Base-by-base conservation (phyloP, 2,329 filamentous ascomycete species). In the Plenodomus tracheiphilus region DNA sequence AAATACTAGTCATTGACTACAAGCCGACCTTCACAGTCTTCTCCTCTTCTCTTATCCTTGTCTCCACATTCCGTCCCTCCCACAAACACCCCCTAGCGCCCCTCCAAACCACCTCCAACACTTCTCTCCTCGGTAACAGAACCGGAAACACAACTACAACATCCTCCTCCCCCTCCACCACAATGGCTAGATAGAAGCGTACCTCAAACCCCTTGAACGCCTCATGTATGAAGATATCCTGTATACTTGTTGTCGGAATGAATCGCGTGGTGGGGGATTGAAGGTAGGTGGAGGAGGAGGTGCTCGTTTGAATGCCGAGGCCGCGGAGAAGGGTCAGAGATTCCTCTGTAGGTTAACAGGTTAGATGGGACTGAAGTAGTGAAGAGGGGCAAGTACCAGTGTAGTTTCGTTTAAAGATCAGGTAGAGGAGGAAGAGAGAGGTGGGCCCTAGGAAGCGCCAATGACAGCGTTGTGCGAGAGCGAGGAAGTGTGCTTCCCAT, bases 131-230 rank as follows among this genome's bases (percentile, higher is more conserved):
- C 0, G 94, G 94, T 53, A 97, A 69, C 57, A 96, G 73, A 47
- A 81, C 80, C 77, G 93, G 93, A 70, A 99, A 99, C 2, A 97
- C 91, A n/a, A 99, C 93, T 0, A 97, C 89, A 4, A 96, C 82
- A 58, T 94, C 87, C 45, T 87, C 83, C 74, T 97, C 93, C 2
- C 86, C 91, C 61, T 95, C 88, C 16, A 97, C 91, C 44, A 97
- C 87, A 22, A 97, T 89, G 4, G 90, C 85, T 8, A 99, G 77
- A 67, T 96, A 97, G 67, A 93, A 96, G 35, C 87, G 79, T 30
- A 97, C 91, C 74, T 92, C 90, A 65, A 97, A 96, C 0, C 92
- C 92, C 48, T 84, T 85, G 73, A 97, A 97, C 3, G 92, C 94
- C 77, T 99, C 94, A 70, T 97, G 91, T 42, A 99, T 89, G 45